These are phyloP conservation scores for Acacia confusa DNA, from an alignment of 306 rosid species.

Conservation along the genomic window DNA sequence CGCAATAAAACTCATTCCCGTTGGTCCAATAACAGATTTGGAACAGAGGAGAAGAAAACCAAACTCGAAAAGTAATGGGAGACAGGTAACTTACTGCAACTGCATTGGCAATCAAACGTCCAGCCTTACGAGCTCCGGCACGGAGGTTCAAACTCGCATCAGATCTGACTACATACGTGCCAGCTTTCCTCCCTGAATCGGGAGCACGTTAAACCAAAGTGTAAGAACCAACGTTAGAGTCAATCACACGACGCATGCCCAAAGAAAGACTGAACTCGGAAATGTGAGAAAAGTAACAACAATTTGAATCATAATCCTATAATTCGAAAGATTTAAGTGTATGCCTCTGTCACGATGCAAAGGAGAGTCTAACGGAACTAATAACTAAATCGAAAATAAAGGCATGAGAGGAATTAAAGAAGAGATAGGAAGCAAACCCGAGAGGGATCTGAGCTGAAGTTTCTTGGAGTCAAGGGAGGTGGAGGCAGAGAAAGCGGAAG, in stretches of 20 bases:
- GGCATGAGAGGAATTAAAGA: background rate
- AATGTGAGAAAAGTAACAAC: no score
- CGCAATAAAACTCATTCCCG: background rate
- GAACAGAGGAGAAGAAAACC: background rate
- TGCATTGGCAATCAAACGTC: constrained; percentile 63
- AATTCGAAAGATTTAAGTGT: background rate
- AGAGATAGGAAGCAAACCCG: constrained; percentile 35
- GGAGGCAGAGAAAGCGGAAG: constrained; percentile 51
- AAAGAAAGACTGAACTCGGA: no score
- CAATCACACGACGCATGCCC: background rate
- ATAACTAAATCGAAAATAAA: background rate
- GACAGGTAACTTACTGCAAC: constrained; percentile 68
- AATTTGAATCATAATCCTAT: background rate
- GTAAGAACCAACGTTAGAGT: constrained; percentile 16
- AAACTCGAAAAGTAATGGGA: background rate
- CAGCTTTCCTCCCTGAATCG: constrained; percentile 58
- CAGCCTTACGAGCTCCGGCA: constrained; percentile 44
- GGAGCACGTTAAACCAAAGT: constrained; percentile 24
- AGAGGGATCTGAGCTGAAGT: constrained; percentile 52
- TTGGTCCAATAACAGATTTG: background rate
- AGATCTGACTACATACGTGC: constrained; percentile 64
- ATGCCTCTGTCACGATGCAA: no score
- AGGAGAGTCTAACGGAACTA: no score
- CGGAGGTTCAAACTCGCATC: constrained; percentile 46
- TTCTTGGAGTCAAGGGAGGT: constrained; percentile 49